These are phyloP conservation scores for Scheffersomyces lignosus DNA, from an alignment of 805 yeast species.

Conservation along the genomic window DNA sequence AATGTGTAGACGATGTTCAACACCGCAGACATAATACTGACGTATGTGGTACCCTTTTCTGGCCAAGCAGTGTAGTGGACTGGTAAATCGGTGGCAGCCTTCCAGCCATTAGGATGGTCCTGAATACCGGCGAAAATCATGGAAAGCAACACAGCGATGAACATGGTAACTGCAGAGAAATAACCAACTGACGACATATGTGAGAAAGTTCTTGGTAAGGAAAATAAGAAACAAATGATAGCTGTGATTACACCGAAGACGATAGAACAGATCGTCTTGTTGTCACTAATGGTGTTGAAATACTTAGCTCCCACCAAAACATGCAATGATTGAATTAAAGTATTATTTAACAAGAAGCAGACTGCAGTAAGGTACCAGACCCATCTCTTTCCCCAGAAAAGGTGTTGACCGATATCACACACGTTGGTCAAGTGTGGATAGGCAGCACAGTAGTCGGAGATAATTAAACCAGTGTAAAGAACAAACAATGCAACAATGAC, in stretches of 20 bases:
- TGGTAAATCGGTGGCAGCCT: constrained; percentile 24
- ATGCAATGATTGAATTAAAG: constrained; percentile 58
- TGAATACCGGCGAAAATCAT: constrained; percentile 57
- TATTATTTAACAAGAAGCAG: constrained; percentile 55
- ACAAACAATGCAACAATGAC: constrained; percentile 51
- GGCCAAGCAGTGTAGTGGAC: constrained; percentile 53
- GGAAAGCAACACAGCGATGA: constrained; percentile 52
- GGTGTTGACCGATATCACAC: constrained; percentile 59
- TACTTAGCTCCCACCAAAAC: constrained; percentile 61
- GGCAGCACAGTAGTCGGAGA: constrained; percentile 54
- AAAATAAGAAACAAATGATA: constrained; percentile 49
- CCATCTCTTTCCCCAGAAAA: constrained; percentile 50
- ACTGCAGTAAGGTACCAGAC: constrained; percentile 60
- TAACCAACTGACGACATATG: constrained; percentile 51
- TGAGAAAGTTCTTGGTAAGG: constrained; percentile 58
- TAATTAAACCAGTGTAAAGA: constrained; percentile 55
- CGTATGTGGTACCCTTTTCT: constrained; percentile 51
- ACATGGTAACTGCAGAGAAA: constrained; percentile 58
- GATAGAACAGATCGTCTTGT: constrained; percentile 51
- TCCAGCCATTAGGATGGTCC: constrained; percentile 45
- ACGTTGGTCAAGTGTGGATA: constrained; percentile 53
- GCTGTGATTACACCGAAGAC: constrained; percentile 52
- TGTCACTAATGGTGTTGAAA: constrained; percentile 51
- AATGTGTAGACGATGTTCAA: constrained; percentile 62
- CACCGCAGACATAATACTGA: constrained; percentile 54